A percentile compares a stretch with the other conserved stretches of the same genome.
Evolutionary conservation across 306 rosid genomes (phyloP).

Genomic region (Glycine latifolia): DNA sequence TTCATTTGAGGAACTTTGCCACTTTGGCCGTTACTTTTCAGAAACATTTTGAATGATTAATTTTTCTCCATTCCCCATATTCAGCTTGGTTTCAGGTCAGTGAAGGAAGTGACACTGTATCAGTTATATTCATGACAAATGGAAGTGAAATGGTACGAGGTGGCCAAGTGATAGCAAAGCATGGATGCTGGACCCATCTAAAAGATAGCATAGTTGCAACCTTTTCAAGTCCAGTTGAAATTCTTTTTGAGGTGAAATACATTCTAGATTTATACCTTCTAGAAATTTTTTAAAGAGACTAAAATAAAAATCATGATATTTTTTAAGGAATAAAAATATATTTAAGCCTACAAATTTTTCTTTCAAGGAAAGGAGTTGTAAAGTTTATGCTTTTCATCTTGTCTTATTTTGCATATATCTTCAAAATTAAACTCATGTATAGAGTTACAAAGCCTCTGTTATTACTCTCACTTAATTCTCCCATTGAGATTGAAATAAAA

Average conservation of each 20-base stretch:
- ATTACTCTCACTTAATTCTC: slow-evolving; percentile 2
- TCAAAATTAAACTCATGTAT: not conserved
- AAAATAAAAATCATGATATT: not conserved
- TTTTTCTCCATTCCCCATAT: not conserved
- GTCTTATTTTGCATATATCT: slow-evolving; percentile 14
- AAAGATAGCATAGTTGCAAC: slow-evolving; percentile 78
- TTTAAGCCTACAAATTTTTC: not conserved
- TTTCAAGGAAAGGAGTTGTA: no score
- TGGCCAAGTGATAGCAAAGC: slow-evolving; percentile 60
- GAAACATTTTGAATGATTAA: slow-evolving; percentile 7
- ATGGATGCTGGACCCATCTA: slow-evolving; percentile 75
- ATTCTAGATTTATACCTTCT: slow-evolving; percentile 3
- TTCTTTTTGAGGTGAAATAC: slow-evolving; percentile 66
- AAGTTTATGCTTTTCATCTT: not conserved
- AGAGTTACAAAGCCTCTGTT: not conserved
- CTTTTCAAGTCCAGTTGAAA: slow-evolving; percentile 57
- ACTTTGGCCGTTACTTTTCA: slow-evolving; percentile 1
- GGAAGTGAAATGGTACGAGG: slow-evolving; percentile 48
- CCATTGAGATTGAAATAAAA: not conserved
- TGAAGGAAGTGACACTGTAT: slow-evolving; percentile 66
- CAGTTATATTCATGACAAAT: slow-evolving; percentile 55
- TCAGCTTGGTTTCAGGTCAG: slow-evolving; percentile 80
- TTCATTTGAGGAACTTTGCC: slow-evolving; percentile 12
- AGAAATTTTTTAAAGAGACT: not conserved
- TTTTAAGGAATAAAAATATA: not conserved